A percentile compares a stretch with the other conserved stretches of the same genome.
These are phyloP conservation scores for Somion occarium DNA, from an alignment of 1,284 basidiomycete genomes.

Conservation along the genomic window DNA sequence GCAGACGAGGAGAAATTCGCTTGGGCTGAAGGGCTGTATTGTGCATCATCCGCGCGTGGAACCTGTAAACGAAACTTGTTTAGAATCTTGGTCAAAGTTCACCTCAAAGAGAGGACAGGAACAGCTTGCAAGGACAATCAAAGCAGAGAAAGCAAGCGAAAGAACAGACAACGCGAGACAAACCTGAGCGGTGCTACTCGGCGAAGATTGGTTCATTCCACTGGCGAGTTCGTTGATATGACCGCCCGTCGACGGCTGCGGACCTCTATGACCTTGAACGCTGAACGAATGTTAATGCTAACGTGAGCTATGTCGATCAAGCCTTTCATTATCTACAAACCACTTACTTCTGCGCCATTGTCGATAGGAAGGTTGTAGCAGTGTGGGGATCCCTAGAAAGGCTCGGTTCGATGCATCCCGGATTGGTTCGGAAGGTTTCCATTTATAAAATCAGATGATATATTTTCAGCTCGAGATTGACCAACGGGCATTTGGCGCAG, in stretches of 20 bases:
- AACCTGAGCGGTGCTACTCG: neutral
- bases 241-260: neutral
- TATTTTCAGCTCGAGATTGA: too few relatives aligned
- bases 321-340: too few relatives aligned
- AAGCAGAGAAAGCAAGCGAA: neutral
- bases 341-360: neutral
- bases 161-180: neutral
- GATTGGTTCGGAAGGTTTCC: neutral
- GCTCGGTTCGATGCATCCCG: neutral
- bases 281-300: neutral
- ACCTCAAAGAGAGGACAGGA: neutral
- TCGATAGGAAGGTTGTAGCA: neutral
- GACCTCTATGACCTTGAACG: neutral
- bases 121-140: neutral
- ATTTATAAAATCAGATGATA: too few relatives aligned
- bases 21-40: neutral
- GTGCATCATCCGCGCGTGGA: neutral
- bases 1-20: neutral
- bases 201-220: neutral
- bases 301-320: too few relatives aligned
- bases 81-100: neutral
- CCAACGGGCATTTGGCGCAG: constrained; percentile 17
- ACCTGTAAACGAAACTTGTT: neutral
- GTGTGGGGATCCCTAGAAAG: too few relatives aligned
- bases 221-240: neutral